Conservation (phyloP, 108 stramenopile species). For the Nitzschia inconspicua region DNA sequence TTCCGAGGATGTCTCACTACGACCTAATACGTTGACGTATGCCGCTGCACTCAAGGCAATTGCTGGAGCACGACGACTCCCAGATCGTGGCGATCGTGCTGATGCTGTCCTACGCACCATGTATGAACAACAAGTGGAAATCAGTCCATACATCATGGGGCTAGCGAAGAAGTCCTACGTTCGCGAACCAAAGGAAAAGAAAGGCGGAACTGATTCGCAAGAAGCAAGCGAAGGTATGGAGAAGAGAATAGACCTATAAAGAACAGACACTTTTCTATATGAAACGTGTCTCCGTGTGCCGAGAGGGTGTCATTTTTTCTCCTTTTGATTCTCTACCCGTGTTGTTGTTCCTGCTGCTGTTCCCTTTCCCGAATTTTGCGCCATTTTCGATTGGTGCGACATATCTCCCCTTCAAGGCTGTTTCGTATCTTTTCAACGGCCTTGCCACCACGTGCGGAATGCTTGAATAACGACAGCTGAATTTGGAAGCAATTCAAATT, state of each 20-base stretch:
- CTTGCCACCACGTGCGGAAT: conserved; percentile 45
- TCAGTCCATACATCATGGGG: conserved; percentile 13
- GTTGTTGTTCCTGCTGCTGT: background rate
- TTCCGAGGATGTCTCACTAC: background rate
- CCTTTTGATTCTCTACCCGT: no score
- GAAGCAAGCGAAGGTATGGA: background rate
- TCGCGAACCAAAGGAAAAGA: no score
- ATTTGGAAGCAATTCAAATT: conserved; percentile 22
- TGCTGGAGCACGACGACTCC: conserved; percentile 19
- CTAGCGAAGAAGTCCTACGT: conserved; percentile 10
- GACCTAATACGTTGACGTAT: conserved; percentile 25
- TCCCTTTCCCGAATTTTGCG: conserved; percentile 51
- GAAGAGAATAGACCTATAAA: background rate
- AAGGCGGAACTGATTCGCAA: no score
- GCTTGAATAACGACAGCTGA: conserved; percentile 43
- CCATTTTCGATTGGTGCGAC: conserved; percentile 76
- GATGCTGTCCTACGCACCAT: conserved; percentile 12
- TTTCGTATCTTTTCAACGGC: conserved; percentile 53
- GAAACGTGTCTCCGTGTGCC: no score
- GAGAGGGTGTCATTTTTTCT: no score
- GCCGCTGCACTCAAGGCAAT: conserved; percentile 19
- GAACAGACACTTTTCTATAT: no score
- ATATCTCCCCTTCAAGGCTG: conserved; percentile 61
- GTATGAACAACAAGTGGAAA: conserved; percentile 1
- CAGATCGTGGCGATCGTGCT: conserved; percentile 16